Evolutionary conservation across 768 basidiomycete species (phyloP).

Genomic region (Amanita phalloides): DNA sequence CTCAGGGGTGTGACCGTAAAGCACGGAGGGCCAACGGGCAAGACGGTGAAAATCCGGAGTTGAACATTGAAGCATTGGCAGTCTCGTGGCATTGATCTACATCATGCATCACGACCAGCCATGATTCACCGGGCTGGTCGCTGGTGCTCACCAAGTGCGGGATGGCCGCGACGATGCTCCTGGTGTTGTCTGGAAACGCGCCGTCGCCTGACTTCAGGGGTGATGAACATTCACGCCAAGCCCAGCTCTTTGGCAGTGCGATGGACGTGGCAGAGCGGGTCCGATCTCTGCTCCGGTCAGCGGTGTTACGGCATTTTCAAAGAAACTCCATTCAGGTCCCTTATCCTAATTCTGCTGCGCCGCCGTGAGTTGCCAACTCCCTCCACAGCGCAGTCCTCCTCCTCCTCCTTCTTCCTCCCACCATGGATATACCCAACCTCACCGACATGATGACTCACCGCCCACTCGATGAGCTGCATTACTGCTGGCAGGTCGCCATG

Average conservation of each 20-base stretch:
- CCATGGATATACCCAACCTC: not conserved
- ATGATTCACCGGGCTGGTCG: not conserved
- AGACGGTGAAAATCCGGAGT: no score
- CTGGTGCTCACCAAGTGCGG: not conserved
- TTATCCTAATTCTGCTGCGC: conserved; percentile 1
- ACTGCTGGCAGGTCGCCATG: conserved; percentile 4
- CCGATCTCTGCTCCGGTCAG: not conserved
- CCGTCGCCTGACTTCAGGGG: not conserved
- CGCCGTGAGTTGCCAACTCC: not conserved
- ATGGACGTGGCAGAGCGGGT: not conserved
- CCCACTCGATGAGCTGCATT: conserved; percentile 1
- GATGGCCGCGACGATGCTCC: not conserved
- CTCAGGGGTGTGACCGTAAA: no score
- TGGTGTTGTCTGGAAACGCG: not conserved
- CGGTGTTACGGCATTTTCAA: conserved; percentile 1
- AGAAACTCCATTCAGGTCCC: conserved; percentile 1
- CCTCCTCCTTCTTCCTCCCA: not conserved
- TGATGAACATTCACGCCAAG: not conserved
- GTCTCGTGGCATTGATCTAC: not conserved
- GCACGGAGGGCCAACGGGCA: no score
- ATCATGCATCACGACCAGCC: not conserved
- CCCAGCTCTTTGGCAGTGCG: not conserved
- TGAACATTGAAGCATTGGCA: no score
- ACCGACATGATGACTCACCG: not conserved
- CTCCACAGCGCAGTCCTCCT: not conserved